Percentiles rank a stretch among this genome's conserved stretches.
Conservation (phyloP, 257 asterid genomes). For the Capsicum pubescens region DNA sequence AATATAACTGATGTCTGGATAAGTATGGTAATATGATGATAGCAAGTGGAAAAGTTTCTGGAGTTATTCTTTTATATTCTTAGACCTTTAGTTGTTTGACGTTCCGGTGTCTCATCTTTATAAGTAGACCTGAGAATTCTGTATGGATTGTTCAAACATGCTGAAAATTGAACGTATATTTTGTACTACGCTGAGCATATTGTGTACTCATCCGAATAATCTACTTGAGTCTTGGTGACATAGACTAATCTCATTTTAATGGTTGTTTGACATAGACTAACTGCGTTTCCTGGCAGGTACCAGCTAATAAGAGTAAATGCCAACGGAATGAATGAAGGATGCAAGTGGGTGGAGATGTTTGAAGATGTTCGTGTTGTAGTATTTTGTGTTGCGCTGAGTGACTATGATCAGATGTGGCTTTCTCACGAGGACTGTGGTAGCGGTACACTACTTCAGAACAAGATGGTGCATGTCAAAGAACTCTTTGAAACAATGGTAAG, state of each 20-base stretch:
- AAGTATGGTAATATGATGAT: no score
- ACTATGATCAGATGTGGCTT: constrained; percentile 33
- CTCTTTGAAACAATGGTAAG: constrained; percentile 36
- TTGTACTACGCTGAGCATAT: neutral
- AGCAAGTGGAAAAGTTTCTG: no score
- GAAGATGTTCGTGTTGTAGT: constrained; percentile 41
- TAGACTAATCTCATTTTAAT: neutral
- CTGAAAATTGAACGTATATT: neutral
- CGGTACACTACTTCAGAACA: constrained; percentile 33
- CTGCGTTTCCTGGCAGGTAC: constrained; percentile 32
- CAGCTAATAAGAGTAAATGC: constrained; percentile 42
- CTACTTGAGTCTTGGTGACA: neutral
- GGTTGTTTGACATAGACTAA: neutral
- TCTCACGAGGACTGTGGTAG: constrained; percentile 11
- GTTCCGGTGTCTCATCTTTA: no score
- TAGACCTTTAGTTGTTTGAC: no score
- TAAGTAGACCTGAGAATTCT: no score
- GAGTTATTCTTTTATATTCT: no score
- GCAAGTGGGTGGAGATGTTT: constrained; percentile 42
- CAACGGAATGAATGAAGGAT: constrained; percentile 32
- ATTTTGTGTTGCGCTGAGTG: constrained; percentile 26
- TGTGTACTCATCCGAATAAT: neutral
- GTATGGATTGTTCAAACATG: neutral
- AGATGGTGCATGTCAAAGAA: constrained; percentile 35
- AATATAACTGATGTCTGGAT: no score